Base-by-base conservation (phyloP, 1,139 yeast species). In the Sugiyamaella novakii region DNA sequence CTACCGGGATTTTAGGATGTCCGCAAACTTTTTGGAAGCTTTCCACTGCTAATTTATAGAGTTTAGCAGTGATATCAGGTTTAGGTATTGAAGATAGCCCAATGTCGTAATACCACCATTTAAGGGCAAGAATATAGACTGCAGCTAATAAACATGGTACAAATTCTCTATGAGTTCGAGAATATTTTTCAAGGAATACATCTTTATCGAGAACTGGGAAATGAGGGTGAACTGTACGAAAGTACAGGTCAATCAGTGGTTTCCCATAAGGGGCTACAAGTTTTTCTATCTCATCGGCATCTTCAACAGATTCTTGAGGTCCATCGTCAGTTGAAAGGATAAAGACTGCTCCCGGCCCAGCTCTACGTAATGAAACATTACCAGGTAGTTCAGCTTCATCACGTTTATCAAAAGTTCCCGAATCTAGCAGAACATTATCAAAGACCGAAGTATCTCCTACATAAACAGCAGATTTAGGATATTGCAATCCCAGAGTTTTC, bases 121-220 rank as follows among this genome's bases (percentile, higher is more conserved):
- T 71, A 30, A 74, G 57, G 0, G 77, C 77, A 46, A 73, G 64
- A 12, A 72, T 59, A 56, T 74, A 75, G 1, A 75, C 73, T 30
- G 73, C 71, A 1, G 73, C 73, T n/a, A 75, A 57, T 30, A 75
- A 54, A 1, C 77, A 65, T 2, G 79, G 77, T 46, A 73, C 68
- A 46, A 74, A 70, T 54, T 74, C 78, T 44, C 77, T 63, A 52
- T 74, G 73, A 3, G 76, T 72, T 33, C 78, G 62, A 14, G 71
- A 58, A 59, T 73, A 74, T 51, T 75, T 73, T 50, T 74, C 78
- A 28, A 72, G 52, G 51, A 74, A 72, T 1, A 74, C 76, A 28
- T 69, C 66, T 50, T 72, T 71, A 38, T 71, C 73, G 6, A 75
- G 57, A 4, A 74, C 63, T 1, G 78, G 78, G 42, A 71, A 66